Percentiles rank a stretch among this genome's conserved stretches.
Conservation (phyloP, 352 stramenopile genomes). For the Phytophthora aleatoria region DNA sequence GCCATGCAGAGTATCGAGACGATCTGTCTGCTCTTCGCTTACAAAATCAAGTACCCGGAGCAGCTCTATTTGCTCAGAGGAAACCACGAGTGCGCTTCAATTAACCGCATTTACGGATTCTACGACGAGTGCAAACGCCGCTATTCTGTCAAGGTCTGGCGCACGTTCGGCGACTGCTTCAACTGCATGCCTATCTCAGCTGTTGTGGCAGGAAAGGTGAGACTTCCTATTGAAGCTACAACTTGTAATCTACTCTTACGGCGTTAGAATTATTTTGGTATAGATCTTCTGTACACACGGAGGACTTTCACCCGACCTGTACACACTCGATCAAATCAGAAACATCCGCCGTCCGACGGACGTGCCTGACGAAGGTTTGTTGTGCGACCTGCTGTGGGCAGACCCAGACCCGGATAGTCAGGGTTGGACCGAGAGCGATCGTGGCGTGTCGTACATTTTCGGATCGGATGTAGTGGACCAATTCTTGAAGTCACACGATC, state of each 20-base stretch:
- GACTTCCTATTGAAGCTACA: background rate
- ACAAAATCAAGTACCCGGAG: slow-evolving; percentile 99
- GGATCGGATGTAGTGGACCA: slow-evolving; percentile 96
- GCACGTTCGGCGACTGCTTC: slow-evolving; percentile 97
- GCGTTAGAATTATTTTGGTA: background rate
- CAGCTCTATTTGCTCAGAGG: slow-evolving; percentile 98
- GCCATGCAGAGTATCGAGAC: slow-evolving; percentile 97
- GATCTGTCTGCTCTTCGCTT: slow-evolving; percentile 97
- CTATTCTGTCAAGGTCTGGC: slow-evolving; percentile 94
- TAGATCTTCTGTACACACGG: slow-evolving; percentile 98
- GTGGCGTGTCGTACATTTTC: slow-evolving; percentile 99
- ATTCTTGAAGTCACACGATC: slow-evolving; percentile 96
- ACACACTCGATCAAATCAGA: slow-evolving; percentile 97
- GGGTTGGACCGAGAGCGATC: slow-evolving; percentile 96
- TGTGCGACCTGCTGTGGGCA: slow-evolving; percentile 90
- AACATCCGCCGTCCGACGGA: slow-evolving; percentile 85
- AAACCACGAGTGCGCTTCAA: slow-evolving; percentile 98
- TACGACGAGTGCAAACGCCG: slow-evolving; percentile 98
- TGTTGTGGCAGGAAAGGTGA: slow-evolving; percentile 94
- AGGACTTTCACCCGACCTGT: slow-evolving; percentile 93
- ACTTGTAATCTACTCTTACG: background rate
- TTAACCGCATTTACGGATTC: slow-evolving; percentile 99
- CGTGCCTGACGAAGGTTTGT: slow-evolving; percentile 82
- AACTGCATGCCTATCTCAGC: slow-evolving; percentile 98
- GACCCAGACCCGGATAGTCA: slow-evolving; percentile 87